Conservation (phyloP, 805 yeast genomes). For the Metschnikowia vanudenii region DNA sequence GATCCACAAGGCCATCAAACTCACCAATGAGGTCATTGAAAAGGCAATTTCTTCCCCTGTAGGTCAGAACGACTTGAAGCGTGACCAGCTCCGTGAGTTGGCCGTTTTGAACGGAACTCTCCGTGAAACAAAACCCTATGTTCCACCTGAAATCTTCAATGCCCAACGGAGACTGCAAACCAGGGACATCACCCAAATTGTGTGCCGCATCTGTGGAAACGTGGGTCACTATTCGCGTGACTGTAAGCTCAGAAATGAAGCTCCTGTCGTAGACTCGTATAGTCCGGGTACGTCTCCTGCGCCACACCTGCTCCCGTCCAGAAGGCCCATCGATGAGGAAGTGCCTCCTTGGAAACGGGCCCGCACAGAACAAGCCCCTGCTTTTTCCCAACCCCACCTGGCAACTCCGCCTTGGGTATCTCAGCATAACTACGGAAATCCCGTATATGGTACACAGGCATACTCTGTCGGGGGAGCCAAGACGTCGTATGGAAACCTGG, state of each 20-base stretch:
- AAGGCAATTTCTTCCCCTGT: constrained; percentile 87
- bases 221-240: constrained; percentile 88
- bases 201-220: constrained; percentile 77
- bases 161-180: constrained; percentile 25
- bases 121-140: constrained; percentile 68
- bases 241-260: constrained; percentile 47
- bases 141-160: constrained; percentile 40
- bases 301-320: not conserved
- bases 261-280: constrained; percentile 2
- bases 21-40: constrained; percentile 72
- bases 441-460: not conserved
- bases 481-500: not conserved
- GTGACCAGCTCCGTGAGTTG: constrained; percentile 86
- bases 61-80: constrained; percentile 87
- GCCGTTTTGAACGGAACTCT: constrained; percentile 94
- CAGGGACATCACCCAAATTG: constrained; percentile 50
- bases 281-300: not conserved
- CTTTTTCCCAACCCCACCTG: not conserved
- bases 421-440: not conserved
- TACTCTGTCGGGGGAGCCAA: not conserved
- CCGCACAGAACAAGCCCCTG: not conserved
- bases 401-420: constrained; percentile 7
- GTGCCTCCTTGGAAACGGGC: constrained; percentile 11
- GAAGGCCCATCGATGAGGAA: constrained; percentile 3
- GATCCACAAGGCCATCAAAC: constrained; percentile 68